Evolutionary conservation across 2,329 filamentous ascomycete genomes (phyloP).

Genomic region (Alternaria gaisen): DNA sequence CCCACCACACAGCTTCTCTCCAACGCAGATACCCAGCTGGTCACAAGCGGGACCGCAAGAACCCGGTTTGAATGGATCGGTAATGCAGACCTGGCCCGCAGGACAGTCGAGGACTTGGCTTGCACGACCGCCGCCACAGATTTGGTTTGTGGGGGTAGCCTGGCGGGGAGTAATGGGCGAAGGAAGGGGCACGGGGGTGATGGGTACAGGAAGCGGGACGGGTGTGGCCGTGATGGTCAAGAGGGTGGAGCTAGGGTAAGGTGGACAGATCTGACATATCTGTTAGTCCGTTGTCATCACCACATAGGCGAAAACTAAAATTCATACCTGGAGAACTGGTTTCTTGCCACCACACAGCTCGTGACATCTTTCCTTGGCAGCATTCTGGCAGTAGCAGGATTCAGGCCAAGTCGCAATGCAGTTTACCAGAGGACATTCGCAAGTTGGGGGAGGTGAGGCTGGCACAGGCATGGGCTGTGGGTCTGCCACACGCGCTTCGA

Average conservation of each 20-base stretch:
- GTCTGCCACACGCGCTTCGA: neutral
- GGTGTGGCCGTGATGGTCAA: neutral
- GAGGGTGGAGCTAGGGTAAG: neutral
- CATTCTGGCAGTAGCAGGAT: constrained; percentile 44
- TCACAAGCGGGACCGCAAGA: constrained; percentile 50
- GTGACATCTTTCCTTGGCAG: constrained; percentile 22
- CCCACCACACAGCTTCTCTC: constrained; percentile 52
- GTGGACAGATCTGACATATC: constrained; percentile 7
- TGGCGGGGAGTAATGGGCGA: constrained; percentile 2
- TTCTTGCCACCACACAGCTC: constrained; percentile 38
- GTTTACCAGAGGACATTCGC: constrained; percentile 30
- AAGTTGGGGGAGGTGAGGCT: constrained; percentile 7
- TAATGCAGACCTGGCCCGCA: constrained; percentile 40
- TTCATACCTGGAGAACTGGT: constrained; percentile 19
- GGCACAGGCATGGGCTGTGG: neutral
- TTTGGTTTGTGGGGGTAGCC: constrained; percentile 21
- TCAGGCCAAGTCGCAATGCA: constrained; percentile 38
- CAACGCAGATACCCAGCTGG: constrained; percentile 46
- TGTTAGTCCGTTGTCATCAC: neutral
- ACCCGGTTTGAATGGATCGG: constrained; percentile 39
- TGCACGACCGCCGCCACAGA: constrained; percentile 41
- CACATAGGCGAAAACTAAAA: too few relatives aligned
- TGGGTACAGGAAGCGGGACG: neutral
- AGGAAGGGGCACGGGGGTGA: neutral
- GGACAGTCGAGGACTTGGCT: constrained; percentile 9